These are phyloP conservation scores for Boechera stricta DNA, from an alignment of 345 rosid species.

Conservation along the genomic window DNA sequence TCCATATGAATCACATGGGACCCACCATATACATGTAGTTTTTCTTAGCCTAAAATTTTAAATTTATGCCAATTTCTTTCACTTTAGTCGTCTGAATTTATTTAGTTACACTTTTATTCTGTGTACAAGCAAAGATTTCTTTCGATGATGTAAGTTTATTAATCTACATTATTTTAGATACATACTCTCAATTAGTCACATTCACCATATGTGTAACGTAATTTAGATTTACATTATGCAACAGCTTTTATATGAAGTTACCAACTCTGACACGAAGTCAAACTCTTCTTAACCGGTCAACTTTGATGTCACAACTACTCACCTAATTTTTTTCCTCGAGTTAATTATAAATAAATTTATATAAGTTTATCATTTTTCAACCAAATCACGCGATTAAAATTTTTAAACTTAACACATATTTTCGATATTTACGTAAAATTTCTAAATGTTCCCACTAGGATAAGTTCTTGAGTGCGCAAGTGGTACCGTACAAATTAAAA, in stretches of 20 bases:
- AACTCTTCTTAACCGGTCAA: conserved; percentile 29
- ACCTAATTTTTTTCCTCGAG: not conserved
- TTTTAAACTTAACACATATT: not conserved
- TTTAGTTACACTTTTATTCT: not conserved
- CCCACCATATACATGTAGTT: conserved; percentile 20
- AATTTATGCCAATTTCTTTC: not conserved
- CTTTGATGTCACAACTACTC: conserved; percentile 41
- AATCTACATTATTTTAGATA: not conserved
- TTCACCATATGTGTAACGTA: not conserved
- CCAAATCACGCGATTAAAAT: conserved; percentile 11
- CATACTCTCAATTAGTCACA: not conserved
- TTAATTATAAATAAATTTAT: not conserved
- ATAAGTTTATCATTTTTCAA: not conserved
- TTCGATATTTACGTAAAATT: not conserved
- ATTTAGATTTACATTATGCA: not conserved
- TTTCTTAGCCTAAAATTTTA: not conserved
- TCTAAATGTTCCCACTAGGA: not conserved
- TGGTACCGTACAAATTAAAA: conserved; percentile 26
- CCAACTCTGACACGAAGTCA: conserved; percentile 32
- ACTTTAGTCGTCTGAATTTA: conserved; percentile 14
- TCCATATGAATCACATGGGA: conserved; percentile 31
- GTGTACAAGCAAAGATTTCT: not conserved
- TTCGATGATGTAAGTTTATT: not conserved
- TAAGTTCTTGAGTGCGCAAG: conserved; percentile 27
- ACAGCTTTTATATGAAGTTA: not conserved